Percentiles rank a stretch among this genome's conserved stretches.
Evolutionary conservation across 2,329 filamentous ascomycete genomes (phyloP).

Genomic region (Aspergillus luchuensis): DNA sequence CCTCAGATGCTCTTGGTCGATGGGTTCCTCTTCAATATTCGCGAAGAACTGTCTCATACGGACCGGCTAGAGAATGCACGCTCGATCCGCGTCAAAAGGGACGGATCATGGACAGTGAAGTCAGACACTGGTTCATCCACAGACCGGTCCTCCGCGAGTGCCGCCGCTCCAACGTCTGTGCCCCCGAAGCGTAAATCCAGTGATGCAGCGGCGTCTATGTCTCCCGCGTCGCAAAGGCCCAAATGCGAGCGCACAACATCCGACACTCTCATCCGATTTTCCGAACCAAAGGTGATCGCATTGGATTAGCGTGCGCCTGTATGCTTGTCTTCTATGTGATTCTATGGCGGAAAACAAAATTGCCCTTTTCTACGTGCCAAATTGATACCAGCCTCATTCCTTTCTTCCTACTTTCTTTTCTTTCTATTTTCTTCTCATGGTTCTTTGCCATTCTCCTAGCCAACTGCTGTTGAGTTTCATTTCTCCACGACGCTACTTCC

Average conservation of each 20-base stretch:
- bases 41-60: conserved; percentile 54
- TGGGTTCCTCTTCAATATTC: conserved; percentile 68
- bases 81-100: conserved; percentile 63
- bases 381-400: neutral
- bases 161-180: neutral
- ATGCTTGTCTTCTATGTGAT: neutral
- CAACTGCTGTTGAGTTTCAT: too few species aligned
- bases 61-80: conserved; percentile 55
- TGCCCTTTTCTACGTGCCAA: neutral
- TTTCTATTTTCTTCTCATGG: too few species aligned
- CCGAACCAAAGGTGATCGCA: conserved; percentile 21
- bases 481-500: too few species aligned
- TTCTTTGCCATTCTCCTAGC: too few species aligned
- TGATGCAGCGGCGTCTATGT: conserved; percentile 6
- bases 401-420: too few species aligned
- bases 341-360: neutral
- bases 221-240: conserved; percentile 14
- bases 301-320: conserved; percentile 23
- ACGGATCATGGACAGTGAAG: conserved; percentile 67
- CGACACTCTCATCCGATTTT: neutral
- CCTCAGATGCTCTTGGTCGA: conserved; percentile 73
- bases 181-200: conserved; percentile 21
- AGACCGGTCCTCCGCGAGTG: conserved; percentile 1
- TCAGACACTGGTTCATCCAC: conserved; percentile 30
- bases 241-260: conserved; percentile 15